Evolutionary conservation across 2,329 filamentous ascomycete species (phyloP).

Genomic region (Macrophomina pseudophaseolina): DNA sequence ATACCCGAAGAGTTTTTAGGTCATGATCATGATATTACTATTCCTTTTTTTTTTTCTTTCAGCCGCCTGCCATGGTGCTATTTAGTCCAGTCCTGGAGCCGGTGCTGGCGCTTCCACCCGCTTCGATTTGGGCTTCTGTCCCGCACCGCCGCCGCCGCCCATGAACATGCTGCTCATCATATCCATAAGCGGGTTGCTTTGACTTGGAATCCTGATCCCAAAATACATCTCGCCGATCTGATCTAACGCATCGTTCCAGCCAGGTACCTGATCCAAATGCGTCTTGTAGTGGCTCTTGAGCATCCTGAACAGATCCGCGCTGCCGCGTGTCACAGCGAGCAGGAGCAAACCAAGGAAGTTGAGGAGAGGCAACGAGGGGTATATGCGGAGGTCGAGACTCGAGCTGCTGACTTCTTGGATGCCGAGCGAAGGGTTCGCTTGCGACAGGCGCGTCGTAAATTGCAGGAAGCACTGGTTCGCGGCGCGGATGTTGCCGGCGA

Average conservation of each 20-base stretch:
- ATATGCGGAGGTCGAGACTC: conserved; percentile 71
- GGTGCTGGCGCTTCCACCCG: conserved; percentile 49
- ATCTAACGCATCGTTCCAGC: conserved; percentile 80
- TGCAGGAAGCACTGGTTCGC: conserved; percentile 82
- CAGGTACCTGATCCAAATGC: conserved; percentile 76
- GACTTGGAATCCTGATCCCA: conserved; percentile 82
- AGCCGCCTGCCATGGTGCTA: background rate
- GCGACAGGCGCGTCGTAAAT: conserved; percentile 70
- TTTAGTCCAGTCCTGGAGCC: conserved; percentile 44
- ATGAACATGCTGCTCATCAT: conserved; percentile 98
- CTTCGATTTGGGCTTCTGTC: conserved; percentile 50
- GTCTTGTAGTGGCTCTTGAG: conserved; percentile 79
- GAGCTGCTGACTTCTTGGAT: conserved; percentile 80
- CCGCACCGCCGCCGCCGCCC: conserved; percentile 64
- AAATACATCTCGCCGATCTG: conserved; percentile 98
- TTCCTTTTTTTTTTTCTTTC: background rate
- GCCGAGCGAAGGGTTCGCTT: conserved; percentile 66
- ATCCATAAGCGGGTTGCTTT: conserved; percentile 91
- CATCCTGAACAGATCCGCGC: conserved; percentile 78
- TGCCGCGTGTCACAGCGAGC: conserved; percentile 78
- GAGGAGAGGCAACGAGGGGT: conserved; percentile 88
- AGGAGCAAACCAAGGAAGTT: conserved; percentile 91
- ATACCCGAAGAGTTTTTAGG: conserved; percentile 21
- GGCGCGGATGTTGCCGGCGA: conserved; percentile 87
- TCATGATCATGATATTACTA: conserved; percentile 12